These are phyloP conservation scores for Sporisorium exsertum DNA, from an alignment of 1,284 basidiomycete species.

Conservation along the genomic window DNA sequence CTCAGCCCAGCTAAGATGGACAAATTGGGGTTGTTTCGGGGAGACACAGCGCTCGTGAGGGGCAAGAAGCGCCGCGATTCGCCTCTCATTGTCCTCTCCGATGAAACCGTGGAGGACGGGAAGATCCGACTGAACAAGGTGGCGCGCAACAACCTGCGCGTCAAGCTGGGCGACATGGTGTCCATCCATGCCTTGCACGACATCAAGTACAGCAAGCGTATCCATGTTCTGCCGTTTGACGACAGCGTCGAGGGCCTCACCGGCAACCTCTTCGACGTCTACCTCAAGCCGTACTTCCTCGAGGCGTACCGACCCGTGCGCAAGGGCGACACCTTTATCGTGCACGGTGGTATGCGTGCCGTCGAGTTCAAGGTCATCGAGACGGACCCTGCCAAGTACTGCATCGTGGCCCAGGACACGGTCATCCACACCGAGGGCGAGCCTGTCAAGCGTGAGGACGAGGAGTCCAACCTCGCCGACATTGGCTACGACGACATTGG, in stretches of 20 bases:
- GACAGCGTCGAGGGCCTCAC: conserved; percentile 97
- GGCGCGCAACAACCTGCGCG: conserved; percentile 95
- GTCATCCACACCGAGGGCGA: conserved; percentile 98
- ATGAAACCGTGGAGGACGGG: conserved; percentile 96
- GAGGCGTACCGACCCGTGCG: conserved; percentile 95
- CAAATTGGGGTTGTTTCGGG: conserved; percentile 89
- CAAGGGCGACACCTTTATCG: conserved; percentile 98
- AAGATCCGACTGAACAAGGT: conserved; percentile 98
- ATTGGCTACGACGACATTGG: conserved; percentile 99
- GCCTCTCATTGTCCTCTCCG: conserved; percentile 93
- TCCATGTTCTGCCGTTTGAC: conserved; percentile 96
- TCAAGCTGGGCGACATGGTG: conserved; percentile 95
- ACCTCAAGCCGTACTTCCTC: conserved; percentile 99
- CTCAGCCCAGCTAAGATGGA: conserved; percentile 98
- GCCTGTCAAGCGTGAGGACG: conserved; percentile 97
- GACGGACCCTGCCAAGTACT: conserved; percentile 89
- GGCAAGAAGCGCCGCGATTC: conserved; percentile 92
- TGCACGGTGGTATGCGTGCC: conserved; percentile 79
- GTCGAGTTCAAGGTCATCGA: conserved; percentile 99
- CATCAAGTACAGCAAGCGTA: conserved; percentile 98
- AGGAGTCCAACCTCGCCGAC: conserved; percentile 94
- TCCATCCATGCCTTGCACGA: conserved; percentile 95
- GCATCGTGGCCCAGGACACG: conserved; percentile 96
- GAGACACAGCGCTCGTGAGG: conserved; percentile 75
- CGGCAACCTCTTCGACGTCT: conserved; percentile 98